Percentiles rank a stretch among this genome's conserved stretches.
Conservation (phyloP, 345 rosid genomes). For the Melaleuca quinquenervia region DNA sequence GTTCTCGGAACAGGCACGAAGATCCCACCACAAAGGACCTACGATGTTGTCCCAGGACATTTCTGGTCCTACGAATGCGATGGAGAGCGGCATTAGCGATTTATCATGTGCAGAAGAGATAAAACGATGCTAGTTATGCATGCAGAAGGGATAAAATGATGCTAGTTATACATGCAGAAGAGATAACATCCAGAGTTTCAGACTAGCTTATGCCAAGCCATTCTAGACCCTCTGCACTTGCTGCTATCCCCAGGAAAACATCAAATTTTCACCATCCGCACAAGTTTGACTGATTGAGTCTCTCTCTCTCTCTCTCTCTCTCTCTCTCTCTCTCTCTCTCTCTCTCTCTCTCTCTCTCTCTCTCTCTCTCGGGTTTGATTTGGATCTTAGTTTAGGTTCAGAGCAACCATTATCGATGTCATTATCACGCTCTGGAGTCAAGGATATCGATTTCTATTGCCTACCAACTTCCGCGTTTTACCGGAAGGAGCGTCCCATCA, state of each 20-base stretch:
- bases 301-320: background rate
- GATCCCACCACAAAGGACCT: background rate
- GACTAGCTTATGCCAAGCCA: background rate
- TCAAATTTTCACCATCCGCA: no score
- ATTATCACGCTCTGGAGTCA: background rate
- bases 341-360: background rate
- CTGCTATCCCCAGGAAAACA: background rate
- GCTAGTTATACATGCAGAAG: background rate
- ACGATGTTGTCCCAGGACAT: background rate
- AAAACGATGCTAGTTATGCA: background rate
- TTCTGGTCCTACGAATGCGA: background rate
- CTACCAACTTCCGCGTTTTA: background rate
- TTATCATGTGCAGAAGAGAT: background rate
- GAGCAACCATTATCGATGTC: background rate
- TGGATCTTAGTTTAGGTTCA: background rate
- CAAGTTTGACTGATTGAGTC: background rate
- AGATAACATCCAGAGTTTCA: background rate
- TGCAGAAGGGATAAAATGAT: background rate
- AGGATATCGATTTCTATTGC: background rate
- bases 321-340: background rate
- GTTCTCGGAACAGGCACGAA: background rate
- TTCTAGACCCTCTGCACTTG: background rate
- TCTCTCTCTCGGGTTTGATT: background rate
- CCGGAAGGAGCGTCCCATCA: background rate
- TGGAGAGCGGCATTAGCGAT: background rate